Base-by-base conservation (phyloP, 805 yeast genomes). In the Metschnikowia reukaufii region DNA sequence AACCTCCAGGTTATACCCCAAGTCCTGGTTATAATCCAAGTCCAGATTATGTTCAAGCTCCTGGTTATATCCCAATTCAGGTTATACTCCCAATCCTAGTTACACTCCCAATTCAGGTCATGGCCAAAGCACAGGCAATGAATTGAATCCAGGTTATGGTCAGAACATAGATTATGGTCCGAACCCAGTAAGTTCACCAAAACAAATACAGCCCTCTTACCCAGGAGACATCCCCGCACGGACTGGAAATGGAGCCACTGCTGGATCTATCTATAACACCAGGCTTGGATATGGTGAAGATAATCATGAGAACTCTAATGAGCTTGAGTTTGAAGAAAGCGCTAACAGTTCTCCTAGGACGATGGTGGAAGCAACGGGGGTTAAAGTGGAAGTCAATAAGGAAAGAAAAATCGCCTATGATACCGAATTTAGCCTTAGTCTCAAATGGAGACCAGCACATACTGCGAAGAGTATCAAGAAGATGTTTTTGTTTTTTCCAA, bases 361-460 rank as follows among this genome's bases (percentile, higher is more conserved):
- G 17, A 4, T 45, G 7, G 6, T 45, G 23, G 18, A 35, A 8
- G n/a, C 32, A 17, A 39, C 17, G 9, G 48, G 48, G 2, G 36
- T 45, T 19, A 45, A 35, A 17, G 32, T 45, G 12, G 48, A 45
- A 7, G 40, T 45, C 32, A 29, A 30, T 39, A 45, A 39, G n/a
- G 32, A 40, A 16, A 39, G 36, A 32, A 32, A 33, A 7, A 20
- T 39, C 31, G 19, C 44, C 8, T 38, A 36, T 23, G 45, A 45
- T 9, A 49, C 49, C 9, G 52, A 47, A 27, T 49, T 49, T 43
- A 49, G 40, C n/a, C 41, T 49, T 23, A 47, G 52, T 34, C 52
- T 49, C 35, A 40, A 43, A 20, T 49, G 52, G 52, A 32, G 52
- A 20, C 52, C 52, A 3, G 33, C 42, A 7, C 30, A 41, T 4